Conservation (phyloP, 2,329 filamentous ascomycete species). For the Didymella lethalis region DNA sequence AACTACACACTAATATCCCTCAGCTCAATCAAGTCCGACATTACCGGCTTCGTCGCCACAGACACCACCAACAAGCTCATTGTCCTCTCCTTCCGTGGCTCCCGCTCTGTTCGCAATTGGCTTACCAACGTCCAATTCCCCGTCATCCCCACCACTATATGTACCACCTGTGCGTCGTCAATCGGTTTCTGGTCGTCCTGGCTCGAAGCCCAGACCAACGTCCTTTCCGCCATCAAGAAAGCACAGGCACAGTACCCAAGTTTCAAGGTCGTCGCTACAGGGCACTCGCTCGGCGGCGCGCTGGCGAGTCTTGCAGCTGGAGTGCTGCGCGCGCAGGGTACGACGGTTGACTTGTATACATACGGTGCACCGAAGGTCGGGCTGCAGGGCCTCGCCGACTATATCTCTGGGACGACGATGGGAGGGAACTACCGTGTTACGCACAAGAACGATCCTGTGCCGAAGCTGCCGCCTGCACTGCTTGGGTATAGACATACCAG, state of each 20-base stretch:
- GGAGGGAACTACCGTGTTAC: constrained; percentile 69
- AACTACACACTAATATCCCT: neutral
- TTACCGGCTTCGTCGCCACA: constrained; percentile 57
- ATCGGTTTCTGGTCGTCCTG: constrained; percentile 68
- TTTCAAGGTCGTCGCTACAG: constrained; percentile 66
- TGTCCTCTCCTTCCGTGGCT: constrained; percentile 68
- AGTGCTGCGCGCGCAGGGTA: constrained; percentile 61
- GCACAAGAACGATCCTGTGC: constrained; percentile 72
- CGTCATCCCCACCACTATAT: constrained; percentile 53
- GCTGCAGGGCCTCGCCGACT: constrained; percentile 63
- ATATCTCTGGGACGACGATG: constrained; percentile 62
- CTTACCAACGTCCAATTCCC: constrained; percentile 63
- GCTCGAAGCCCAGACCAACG: constrained; percentile 59
- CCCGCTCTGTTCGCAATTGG: constrained; percentile 67
- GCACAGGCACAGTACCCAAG: constrained; percentile 59
- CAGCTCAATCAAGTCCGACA: constrained; percentile 51
- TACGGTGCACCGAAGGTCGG: constrained; percentile 73
- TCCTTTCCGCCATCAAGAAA: constrained; percentile 55
- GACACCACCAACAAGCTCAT: constrained; percentile 61
- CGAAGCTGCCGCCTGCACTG: constrained; percentile 69
- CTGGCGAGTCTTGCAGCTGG: constrained; percentile 68
- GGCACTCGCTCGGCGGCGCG: constrained; percentile 74
- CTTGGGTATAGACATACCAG: constrained; percentile 71
- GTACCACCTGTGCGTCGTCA: constrained; percentile 61
- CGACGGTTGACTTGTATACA: constrained; percentile 66